Base-by-base conservation (phyloP, 306 rosid genomes). In the Rosa persica region DNA sequence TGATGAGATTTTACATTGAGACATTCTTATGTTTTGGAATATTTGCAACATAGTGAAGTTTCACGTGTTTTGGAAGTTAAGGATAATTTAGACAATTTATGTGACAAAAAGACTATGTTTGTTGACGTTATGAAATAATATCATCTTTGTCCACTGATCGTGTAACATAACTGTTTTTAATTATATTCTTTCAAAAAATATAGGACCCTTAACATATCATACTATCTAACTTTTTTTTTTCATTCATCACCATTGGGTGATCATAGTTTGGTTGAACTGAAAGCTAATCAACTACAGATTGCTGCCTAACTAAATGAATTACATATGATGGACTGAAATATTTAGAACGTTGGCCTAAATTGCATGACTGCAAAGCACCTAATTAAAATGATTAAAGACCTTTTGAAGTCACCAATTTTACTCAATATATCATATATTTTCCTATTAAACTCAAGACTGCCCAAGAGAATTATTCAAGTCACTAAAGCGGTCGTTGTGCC, bases 261-360 rank as follows among this genome's bases (percentile, higher is more conserved):
- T 58, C 16, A 49, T n/a, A 22, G 25, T 72, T 87, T 76, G 79
- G 82, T 84, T 81, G 73, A 80, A 87, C 78, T 15, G 70, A 80
- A 85, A 80, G 85, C 67, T 77, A 83, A 70, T 19, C 76, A 55
- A 49, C 48, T 76, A 43, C 49, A 66, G 68, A 65, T 67, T 76
- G 72, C 80, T 51, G 76, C 77, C 79, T 52, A 79, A 52, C 64
- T 10, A 4, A 8, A 76, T 79, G 79, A 80, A 79, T 62, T 44
- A 27, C 40, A 51, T 30, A 77, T 86, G 78, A 88, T 77, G 84
- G 73, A 76, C 72, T 46, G 38, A 5, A 74, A 78, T 47, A 78
- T 40, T 25, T 73, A 23, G 40, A 57, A 62, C 79, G 74, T 54
- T 74, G 48, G 80, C 76, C 82, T 38, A 15, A 66, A 83, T 51